These are phyloP conservation scores for Exophiala alcalophila DNA, from an alignment of 2,329 filamentous ascomycete species.

Conservation along the genomic window DNA sequence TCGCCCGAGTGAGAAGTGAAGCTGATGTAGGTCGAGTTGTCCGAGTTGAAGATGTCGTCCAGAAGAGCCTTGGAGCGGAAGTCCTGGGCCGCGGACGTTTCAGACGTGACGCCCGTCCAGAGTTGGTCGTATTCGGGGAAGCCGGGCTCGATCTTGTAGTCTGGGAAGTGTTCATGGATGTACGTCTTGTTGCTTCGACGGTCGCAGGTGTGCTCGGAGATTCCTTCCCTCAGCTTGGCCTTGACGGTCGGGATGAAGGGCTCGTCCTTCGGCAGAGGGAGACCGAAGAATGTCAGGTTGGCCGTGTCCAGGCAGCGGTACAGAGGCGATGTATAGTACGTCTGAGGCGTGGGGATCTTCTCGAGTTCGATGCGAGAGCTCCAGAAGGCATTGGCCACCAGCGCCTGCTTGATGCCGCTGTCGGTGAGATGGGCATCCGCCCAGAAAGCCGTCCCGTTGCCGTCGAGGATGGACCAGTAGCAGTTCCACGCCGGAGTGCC, in stretches of 20 bases:
- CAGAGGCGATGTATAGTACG: conserved; percentile 58
- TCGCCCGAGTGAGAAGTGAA: conserved; percentile 60
- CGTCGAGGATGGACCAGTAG: conserved; percentile 59
- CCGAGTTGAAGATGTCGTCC: conserved; percentile 52
- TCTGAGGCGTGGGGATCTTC: conserved; percentile 53
- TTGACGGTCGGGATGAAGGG: conserved; percentile 57
- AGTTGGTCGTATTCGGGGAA: conserved; percentile 56
- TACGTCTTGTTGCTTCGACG: conserved; percentile 49
- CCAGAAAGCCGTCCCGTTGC: conserved; percentile 55
- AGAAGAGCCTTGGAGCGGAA: conserved; percentile 47
- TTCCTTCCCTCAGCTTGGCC: conserved; percentile 58
- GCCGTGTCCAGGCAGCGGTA: conserved; percentile 59
- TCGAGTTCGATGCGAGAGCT: conserved; percentile 43
- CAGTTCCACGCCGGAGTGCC: conserved; percentile 60
- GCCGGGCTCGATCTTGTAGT: conserved; percentile 50
- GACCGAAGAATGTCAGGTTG: conserved; percentile 50
- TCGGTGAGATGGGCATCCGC: conserved; percentile 57
- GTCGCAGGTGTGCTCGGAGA: conserved; percentile 62
- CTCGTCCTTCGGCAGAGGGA: conserved; percentile 45
- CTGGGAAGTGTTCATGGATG: conserved; percentile 51
- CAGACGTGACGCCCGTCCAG: conserved; percentile 50
- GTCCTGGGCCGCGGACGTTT: conserved; percentile 50
- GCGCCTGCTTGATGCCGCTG: conserved; percentile 52
- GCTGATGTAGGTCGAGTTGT: conserved; percentile 50
- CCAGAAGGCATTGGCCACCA: conserved; percentile 49